Evolutionary conservation across 2,329 filamentous ascomycete species (phyloP), one percentile per base, ranked within the genome.

Genomic region (Penicillium frequentans): DNA sequence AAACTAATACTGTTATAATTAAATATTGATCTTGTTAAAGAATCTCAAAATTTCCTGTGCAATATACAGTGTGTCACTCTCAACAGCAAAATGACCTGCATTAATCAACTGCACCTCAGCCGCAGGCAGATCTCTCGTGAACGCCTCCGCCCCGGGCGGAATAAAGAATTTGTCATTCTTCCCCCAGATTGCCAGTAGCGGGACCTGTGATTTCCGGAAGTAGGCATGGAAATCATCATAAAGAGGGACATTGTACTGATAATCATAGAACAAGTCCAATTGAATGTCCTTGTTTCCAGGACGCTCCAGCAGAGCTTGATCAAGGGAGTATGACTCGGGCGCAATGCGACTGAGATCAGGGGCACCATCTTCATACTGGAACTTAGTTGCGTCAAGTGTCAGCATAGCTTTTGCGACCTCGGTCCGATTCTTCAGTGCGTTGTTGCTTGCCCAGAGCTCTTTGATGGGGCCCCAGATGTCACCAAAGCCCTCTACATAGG

Each of bases 111-210:
- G 73, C 39, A 85, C 64, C 65, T 83, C 78, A 5, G 81, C 74
- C 24, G 77, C 70, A 9, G 74, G 70, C 14, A 82, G 68, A 71
- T 87, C 83, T 23, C 65, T 71, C 64, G 77, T 77, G 61, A 74
- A 86, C 0, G 82, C 83, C 69, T 84, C 79, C 0, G 84, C 84
- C 0, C 84, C 84, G 0, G 77, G 61, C 0, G 77, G 51, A 5
- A 70, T 61, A 45, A 75, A 75, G 27, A 83, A 79, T 3, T 67
- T 62, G 71, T 87, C 84, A 56, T 82, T 78, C 70, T 81, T 81
- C 0, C 85, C 84, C 85, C 85, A 87, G 3, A 81, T 75, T 1
- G 83, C 82, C 58, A 87, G 66, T 3, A 86, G 65, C 0, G 84
- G 84, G 0, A 85, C 79, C 48, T 80, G 70, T 0, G 74, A 80